Evolutionary conservation across 257 asterid genomes (phyloP).

Genomic region (Capsicum pubescens): DNA sequence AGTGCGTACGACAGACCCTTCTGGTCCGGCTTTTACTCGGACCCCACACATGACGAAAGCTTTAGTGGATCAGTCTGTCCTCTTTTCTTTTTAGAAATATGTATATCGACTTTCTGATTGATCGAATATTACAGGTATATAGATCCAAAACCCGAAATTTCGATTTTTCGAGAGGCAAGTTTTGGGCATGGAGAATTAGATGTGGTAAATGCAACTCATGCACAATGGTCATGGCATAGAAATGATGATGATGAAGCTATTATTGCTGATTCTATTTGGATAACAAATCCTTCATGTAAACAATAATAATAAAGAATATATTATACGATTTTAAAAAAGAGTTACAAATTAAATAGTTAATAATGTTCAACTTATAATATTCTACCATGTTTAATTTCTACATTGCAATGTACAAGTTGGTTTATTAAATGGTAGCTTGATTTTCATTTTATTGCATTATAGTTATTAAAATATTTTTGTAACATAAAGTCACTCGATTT

Average conservation of each 20-base stretch:
- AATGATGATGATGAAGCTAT: slow-evolving; percentile 57
- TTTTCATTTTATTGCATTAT: too few species aligned
- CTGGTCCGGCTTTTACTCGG: too few species aligned
- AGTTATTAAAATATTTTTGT: too few species aligned
- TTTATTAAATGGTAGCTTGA: too few species aligned
- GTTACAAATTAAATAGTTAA: too few species aligned
- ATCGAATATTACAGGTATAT: slow-evolving; percentile 45
- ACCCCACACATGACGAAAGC: too few species aligned
- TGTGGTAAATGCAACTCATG: slow-evolving; percentile 67
- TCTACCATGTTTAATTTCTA: not conserved
- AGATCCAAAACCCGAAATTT: slow-evolving; percentile 62
- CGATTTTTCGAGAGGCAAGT: slow-evolving; percentile 78
- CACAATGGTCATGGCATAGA: slow-evolving; percentile 81
- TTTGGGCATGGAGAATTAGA: slow-evolving; percentile 79
- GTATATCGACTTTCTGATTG: not conserved
- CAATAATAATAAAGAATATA: not conserved
- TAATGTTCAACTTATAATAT: too few species aligned
- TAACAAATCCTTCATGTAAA: slow-evolving; percentile 32
- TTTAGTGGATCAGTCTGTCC: too few species aligned
- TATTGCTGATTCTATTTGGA: slow-evolving; percentile 60
- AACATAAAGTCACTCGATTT: too few species aligned
- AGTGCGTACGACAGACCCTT: too few species aligned
- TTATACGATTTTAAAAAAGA: too few species aligned
- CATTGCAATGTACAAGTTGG: not conserved
- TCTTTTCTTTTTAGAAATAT: not conserved